phyloP scores from a whole-genome alignment of 2,329 filamentous ascomycete genomes.

The Fusarium globosum region DNA sequence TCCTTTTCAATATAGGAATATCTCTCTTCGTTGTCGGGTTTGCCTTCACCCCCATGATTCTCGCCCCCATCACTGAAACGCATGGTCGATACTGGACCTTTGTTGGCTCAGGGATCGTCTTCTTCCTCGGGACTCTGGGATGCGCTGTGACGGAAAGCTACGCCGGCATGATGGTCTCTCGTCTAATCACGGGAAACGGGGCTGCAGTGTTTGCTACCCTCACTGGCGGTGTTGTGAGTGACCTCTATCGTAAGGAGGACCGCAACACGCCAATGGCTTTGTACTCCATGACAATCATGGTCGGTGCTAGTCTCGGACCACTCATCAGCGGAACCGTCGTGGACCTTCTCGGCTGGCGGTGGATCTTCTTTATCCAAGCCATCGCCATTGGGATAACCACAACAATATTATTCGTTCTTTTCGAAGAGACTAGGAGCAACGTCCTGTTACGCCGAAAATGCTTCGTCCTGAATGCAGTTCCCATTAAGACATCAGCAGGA shows the following conservation, averaged over 20 bases:
- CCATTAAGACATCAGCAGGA: neutral
- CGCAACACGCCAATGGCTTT: slow-evolving; percentile 77
- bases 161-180: slow-evolving; percentile 69
- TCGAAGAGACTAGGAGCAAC: slow-evolving; percentile 75
- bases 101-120: slow-evolving; percentile 46
- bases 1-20: slow-evolving; percentile 69
- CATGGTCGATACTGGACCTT: slow-evolving; percentile 54
- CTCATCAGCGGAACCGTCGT: slow-evolving; percentile 69
- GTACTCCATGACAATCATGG: slow-evolving; percentile 70
- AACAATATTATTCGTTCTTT: slow-evolving; percentile 65
- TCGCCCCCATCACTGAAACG: slow-evolving; percentile 75
- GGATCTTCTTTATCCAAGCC: slow-evolving; percentile 75
- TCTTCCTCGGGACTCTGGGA: slow-evolving; percentile 58
- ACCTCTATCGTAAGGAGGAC: slow-evolving; percentile 71
- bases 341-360: slow-evolving; percentile 68
- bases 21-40: slow-evolving; percentile 74
- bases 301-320: slow-evolving; percentile 73
- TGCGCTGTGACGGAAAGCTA: slow-evolving; percentile 70
- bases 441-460: slow-evolving; percentile 73
- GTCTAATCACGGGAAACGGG: slow-evolving; percentile 71
- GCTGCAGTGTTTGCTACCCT: slow-evolving; percentile 58
- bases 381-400: slow-evolving; percentile 69
- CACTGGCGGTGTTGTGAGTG: slow-evolving; percentile 75
- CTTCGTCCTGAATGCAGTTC: slow-evolving; percentile 64
- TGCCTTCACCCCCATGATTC: slow-evolving; percentile 72